Base-by-base conservation (phyloP, 306 rosid species). In the Crotalaria pallida region DNA sequence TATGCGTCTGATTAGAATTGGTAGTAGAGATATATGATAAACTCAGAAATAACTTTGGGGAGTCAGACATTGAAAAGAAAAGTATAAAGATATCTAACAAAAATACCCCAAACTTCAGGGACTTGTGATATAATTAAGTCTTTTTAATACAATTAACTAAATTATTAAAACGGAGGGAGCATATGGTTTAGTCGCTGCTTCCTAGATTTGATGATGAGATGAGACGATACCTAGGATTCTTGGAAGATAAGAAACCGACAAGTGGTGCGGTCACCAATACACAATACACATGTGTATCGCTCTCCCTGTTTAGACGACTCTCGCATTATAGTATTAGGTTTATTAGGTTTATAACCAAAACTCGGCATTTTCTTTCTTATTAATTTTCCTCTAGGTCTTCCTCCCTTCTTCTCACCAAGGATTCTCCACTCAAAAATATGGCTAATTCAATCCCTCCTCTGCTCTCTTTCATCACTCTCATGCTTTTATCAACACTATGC, bases 201-300 rank as follows among this genome's bases (percentile, higher is more conserved):
- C 74, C 58, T 55, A 41, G 75, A 65, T 78, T 47, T 72, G 73
- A 68, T 66, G 73, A 74, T 77, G 72, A 52, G 73, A 74, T 77
- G 72, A 52, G 63, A 67, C 23, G 36, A 59, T 81, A 38, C 15
- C 83, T n/a, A n/a, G n/a, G n/a, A n/a, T n/a, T n/a, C n/a, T 58
- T 74, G 59, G 69, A 81, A 87, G 88, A 79, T 79, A 81, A 81
- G 77, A 55, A 90, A 87, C 92, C 92, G 88, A 89, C 90, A 87
- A 74, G 71, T 62, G 79, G 80, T 79, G 92, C 81, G 83, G 83
- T 80, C 84, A 81, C 81, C 84, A 81, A 85, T 47, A 57, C 45
- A 51, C 7, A 29, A 69, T 60, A 51, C 78, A 84, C 86, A 40
- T 71, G 73, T 72, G 18, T 58, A 21, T 22, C 29, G 8, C 60